Evolutionary conservation across 345 rosid species (phyloP).

Genomic region (Lumnitzera littorea): DNA sequence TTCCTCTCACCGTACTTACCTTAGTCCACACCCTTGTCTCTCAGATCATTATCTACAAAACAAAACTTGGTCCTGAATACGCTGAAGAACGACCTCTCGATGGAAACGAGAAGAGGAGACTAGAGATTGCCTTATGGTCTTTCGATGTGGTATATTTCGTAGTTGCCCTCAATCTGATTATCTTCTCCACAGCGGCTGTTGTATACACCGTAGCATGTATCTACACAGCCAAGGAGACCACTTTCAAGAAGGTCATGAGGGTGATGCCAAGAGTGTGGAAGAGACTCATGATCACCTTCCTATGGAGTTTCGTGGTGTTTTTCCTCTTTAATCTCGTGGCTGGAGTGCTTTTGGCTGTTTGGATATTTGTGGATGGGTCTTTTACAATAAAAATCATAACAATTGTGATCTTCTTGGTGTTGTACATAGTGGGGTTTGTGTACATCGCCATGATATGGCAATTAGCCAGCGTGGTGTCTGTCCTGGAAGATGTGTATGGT

Average conservation of each 20-base stretch:
- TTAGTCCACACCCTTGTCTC: too few species aligned
- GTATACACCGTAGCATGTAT: conserved; percentile 46
- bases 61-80: too few species aligned
- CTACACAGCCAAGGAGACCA: conserved; percentile 26
- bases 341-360: not conserved
- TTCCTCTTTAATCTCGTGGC: conserved; percentile 14
- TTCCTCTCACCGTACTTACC: too few species aligned
- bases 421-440: conserved; percentile 18
- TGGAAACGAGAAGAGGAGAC: too few species aligned
- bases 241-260: conserved; percentile 29
- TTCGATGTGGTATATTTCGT: conserved; percentile 26
- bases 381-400: not conserved
- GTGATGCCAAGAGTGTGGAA: conserved; percentile 54
- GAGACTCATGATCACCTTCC: conserved; percentile 38
- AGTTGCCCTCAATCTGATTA: conserved; percentile 24
- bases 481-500: conserved; percentile 41
- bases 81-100: too few species aligned
- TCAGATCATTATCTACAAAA: too few species aligned
- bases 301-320: conserved; percentile 18
- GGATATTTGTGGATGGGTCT: not conserved
- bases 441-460: conserved; percentile 39
- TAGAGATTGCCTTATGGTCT: conserved; percentile 16
- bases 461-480: conserved; percentile 45
- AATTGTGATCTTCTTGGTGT: not conserved
- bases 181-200: conserved; percentile 48